Base-by-base conservation (phyloP, 2,329 filamentous ascomycete genomes). In the Talaromyces sp. region DNA sequence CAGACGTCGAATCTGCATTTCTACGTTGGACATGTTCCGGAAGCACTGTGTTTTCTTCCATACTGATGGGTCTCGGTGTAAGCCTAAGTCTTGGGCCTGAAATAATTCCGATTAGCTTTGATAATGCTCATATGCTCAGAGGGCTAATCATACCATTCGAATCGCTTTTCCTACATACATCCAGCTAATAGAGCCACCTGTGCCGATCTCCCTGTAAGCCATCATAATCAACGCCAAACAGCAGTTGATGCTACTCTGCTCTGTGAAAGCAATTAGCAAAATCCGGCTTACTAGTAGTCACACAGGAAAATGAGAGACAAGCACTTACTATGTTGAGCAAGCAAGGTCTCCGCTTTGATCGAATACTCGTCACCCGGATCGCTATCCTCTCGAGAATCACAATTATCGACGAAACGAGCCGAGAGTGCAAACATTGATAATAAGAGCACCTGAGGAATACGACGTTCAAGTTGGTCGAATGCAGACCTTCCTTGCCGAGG, bases 131-230 rank as follows among this genome's bases (percentile, higher is more conserved):
- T 56, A 56, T 37, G 47, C 6, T 31, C 35, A 22, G n/a, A 7
- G 31, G 9, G 2, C 19, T 41, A 1, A 52, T 63, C 60, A 17
- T 45, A 64, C 64, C 64, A 66, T 66, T 31, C 64, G 27, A 22
- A 66, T 60, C 50, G 64, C 64, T 22, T 54, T 66, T 4, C 64
- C 64, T 19, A 66, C 64, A 19, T 66, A 66, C 61, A 66, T 66
- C 64, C 64, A 66, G 31, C 64, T 66, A 22, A 63, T 64, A 31
- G 64, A 66, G 11, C 64, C 64, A 7, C 64, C 64, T n/a, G 64
- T 66, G 31, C 64, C 64, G n/a, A 66, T 66, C n/a, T 66, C 64
- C 1, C 64, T 61, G 45, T 66, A 66, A 19, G 64, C 64, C 64
- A 66, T 66, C 64, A 66, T 64, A 5, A 66, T 62, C 22, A 66